Base-by-base conservation (phyloP, 768 basidiomycete species). In the Pholiota molesta region DNA sequence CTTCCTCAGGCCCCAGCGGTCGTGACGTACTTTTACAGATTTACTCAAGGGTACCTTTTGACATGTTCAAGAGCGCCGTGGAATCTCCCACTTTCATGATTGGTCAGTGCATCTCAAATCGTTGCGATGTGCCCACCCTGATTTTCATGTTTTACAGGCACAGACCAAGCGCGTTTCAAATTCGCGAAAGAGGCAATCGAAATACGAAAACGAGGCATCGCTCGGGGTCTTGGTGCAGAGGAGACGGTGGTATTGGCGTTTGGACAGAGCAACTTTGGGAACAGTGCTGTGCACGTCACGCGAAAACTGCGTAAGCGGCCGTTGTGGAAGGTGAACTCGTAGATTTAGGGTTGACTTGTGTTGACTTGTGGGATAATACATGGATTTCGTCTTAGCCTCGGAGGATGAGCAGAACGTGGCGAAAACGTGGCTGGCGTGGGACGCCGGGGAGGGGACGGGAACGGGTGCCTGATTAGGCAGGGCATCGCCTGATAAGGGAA, bases 211-310 rank as follows among this genome's bases (percentile, higher is more conserved):
- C 86, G 86, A 71, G 87, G 87, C n/a, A 83, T 87, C 71, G 83
- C 86, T 51, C 86, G 88, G 64, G 88, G 86, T 57, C 78, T 82
- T 63, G 87, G 89, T 59, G 87, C 86, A 62, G 91, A 92, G 74
- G 94, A 95, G 77, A 92, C 91, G n/a, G 94, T 96, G 45, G 94
- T 97, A 56, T 81, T 96, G 67, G 93, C 92, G 39, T 94, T 95
- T 76, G 91, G 91, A 61, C 90, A 87, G 63, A 81, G 80, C 67
- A 87, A 81, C 66, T 81, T 80, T 74, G 87, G 81, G 55, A 86
- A 83, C 60, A 93, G 88, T 69, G 86, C 90, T 58, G 92, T 96
- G 67, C 92, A 94, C 74, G 83, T 97, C 71, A 94, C 94, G 51
- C 86, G 93, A 66, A 95, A 95, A 77, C 79, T 89, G 80, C 90